Conservation (phyloP, 441 rosid genomes). For the Adansonia grandidieri region DNA sequence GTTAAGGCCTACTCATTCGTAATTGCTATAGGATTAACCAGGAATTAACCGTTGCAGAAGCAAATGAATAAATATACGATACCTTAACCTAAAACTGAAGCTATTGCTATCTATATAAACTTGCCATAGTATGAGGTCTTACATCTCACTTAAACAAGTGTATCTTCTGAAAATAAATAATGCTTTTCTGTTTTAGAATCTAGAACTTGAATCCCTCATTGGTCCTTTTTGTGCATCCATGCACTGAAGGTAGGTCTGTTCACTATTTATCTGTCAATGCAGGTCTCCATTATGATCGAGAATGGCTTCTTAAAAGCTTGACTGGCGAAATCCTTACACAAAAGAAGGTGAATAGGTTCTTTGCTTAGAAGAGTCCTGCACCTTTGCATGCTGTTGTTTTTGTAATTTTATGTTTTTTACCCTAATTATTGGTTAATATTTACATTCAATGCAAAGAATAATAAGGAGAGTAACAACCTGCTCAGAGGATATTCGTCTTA, state of each 20-base stretch:
- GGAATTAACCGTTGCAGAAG: neutral
- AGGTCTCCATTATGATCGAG: slow-evolving; percentile 88
- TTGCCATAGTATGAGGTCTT: slow-evolving; percentile 2
- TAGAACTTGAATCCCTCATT: neutral
- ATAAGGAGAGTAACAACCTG: neutral
- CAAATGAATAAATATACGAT: neutral
- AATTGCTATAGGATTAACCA: neutral
- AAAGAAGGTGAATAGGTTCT: slow-evolving; percentile 63
- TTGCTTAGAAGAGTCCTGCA: neutral
- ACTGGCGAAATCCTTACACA: slow-evolving; percentile 84
- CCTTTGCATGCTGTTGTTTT: slow-evolving; percentile 6
- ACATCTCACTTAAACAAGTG: neutral
- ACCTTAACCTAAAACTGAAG: neutral
- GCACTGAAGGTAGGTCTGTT: neutral
- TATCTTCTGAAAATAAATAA: slow-evolving; percentile 8
- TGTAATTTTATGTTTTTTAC: neutral
- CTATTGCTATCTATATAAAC: neutral
- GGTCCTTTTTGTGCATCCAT: slow-evolving; percentile 10
- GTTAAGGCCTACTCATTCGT: slow-evolving; percentile 8
- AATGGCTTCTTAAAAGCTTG: slow-evolving; percentile 81
- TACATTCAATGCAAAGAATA: neutral
- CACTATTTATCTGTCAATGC: slow-evolving; percentile 30
- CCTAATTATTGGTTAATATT: neutral
- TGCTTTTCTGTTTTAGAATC: slow-evolving; percentile 6
- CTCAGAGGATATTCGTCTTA: neutral